Base-by-base conservation (phyloP, 495 filamentous ascomycete species). In the Friedmanniomyces simplex region DNA sequence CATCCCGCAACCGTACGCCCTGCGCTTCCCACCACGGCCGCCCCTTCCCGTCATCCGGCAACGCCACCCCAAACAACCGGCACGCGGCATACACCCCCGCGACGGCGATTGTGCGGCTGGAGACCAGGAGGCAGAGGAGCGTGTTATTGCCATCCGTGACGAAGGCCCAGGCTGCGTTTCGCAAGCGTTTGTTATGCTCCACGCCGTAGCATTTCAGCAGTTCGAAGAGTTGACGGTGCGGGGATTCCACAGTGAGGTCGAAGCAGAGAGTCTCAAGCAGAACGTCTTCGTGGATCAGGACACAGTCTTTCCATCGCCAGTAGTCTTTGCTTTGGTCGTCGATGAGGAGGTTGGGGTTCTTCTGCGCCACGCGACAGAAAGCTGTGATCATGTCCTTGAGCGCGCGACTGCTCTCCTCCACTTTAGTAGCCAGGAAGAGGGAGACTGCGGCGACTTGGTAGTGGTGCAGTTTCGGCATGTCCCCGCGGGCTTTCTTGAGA, bases 291-390 rank as follows among this genome's bases (percentile, higher is more conserved):
- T 89, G 85, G 60, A 83, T 81, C 1, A 96, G 76, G 46, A 99
- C 91, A 53, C 84, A 89, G 65, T 99, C 93, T 48, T 87, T 82
- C 93, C 93, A 98, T 67, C 82, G 78, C 93, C 93, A 98, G 68
- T 87, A 98, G 60, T 97, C 93, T 61, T 95, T 96, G 42, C 84
- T 88, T 68, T 96, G 89, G 69, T 96, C 93, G 65, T 97, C 91
- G 24, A 98, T 85, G 12, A 86, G 70, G 52, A 95, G 78, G 64
- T 88, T 84, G 8, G 86, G 74, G 63, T 97, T 86, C 72, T 98
- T 97, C 68, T 95, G 91, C 28, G 91, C 94, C 14, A 96, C 91
- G 58, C 89, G 88, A 50, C 89, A 90, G 64, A 91, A 94, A 0
- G 91, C 88, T 22, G 95, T 81, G 55, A 98, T 87, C 32, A 98